These are phyloP conservation scores for Nemania serpens DNA, from an alignment of 2,329 filamentous ascomycete genomes.

Conservation along the genomic window DNA sequence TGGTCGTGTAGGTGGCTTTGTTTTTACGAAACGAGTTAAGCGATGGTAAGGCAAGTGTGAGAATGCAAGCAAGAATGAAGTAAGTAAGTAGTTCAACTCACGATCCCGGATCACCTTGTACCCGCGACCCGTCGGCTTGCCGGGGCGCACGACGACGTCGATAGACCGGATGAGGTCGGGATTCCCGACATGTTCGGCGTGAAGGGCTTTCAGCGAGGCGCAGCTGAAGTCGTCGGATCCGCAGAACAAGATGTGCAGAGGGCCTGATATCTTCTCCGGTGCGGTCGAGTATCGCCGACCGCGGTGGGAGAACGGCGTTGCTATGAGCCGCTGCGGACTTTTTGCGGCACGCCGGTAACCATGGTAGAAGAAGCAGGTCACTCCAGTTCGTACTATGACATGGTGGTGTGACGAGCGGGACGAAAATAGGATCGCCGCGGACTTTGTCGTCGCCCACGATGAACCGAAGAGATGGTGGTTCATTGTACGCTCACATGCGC, in stretches of 20 bases:
- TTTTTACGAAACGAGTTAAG: background rate
- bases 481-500: no score
- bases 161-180: constrained; percentile 70
- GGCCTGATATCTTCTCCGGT: constrained; percentile 48
- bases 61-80: background rate
- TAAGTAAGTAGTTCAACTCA: constrained; percentile 42
- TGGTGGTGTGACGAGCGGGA: background rate
- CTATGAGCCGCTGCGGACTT: background rate
- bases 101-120: constrained; percentile 70
- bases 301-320: background rate
- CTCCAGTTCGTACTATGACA: background rate
- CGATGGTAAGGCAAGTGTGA: background rate
- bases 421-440: background rate
- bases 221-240: constrained; percentile 92
- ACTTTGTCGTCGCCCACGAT: background rate
- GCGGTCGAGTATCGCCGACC: background rate
- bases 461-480: background rate
- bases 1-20: background rate
- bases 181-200: constrained; percentile 59
- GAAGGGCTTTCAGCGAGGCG: constrained; percentile 71
- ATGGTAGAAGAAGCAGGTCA: background rate
- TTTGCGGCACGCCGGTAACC: background rate
- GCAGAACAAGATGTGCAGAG: constrained; percentile 87
- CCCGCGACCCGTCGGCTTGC: constrained; percentile 78
- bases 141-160: constrained; percentile 81